phyloP scores from a whole-genome alignment of 225 moss, liverwort and hornwort genomes.

The Neckera pumila region DNA sequence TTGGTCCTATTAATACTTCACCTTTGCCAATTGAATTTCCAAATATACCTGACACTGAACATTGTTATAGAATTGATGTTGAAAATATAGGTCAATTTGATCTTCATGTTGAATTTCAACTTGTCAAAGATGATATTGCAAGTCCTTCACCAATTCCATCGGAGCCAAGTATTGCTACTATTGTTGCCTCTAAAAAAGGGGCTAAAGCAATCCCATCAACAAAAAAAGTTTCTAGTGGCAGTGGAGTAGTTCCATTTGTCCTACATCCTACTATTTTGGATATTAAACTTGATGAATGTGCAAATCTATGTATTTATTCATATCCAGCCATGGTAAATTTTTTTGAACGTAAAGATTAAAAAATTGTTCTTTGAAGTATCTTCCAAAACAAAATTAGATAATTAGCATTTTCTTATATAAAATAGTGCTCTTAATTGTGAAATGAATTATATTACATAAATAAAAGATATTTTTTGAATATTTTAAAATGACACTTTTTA shows the following conservation, averaged over 20 bases:
- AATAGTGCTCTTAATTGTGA: no score
- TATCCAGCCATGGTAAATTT: constrained; percentile 39
- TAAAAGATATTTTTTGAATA: no score
- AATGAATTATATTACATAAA: no score
- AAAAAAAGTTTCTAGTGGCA: neutral
- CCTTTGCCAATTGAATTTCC: constrained; percentile 44
- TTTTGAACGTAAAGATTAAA: no score
- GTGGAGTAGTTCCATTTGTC: constrained; percentile 15
- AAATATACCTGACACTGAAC: constrained; percentile 44
- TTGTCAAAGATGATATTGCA: constrained; percentile 12
- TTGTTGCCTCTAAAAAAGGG: neutral
- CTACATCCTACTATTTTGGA: constrained; percentile 41
- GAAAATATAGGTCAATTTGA: constrained; percentile 76
- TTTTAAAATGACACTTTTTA: no score
- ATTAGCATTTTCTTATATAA: no score
- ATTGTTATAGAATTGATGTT: constrained; percentile 56
- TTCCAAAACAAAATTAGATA: neutral
- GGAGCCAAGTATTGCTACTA: neutral
- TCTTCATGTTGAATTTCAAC: constrained; percentile 63
- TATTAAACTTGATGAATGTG: constrained; percentile 40
- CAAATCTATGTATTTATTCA: constrained; percentile 51
- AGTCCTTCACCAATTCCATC: neutral
- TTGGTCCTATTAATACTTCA: constrained; percentile 60
- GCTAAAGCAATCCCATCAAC: neutral
- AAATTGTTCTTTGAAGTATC: neutral